Conservation (phyloP, 2,329 filamentous ascomycete genomes). For the Kalmusia sp. region DNA sequence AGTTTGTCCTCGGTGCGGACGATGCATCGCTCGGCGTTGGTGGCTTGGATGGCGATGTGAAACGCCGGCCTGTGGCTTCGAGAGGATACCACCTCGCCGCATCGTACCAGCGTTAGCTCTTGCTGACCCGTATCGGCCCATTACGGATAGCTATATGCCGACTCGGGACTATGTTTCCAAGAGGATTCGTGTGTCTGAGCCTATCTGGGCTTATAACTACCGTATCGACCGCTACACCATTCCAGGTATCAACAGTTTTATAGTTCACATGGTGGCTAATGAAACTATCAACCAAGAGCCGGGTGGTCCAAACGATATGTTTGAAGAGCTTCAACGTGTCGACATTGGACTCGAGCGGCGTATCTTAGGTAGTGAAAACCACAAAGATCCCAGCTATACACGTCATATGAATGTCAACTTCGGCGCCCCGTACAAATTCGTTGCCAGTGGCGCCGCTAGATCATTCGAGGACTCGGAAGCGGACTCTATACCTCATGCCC, state of each 20-base stretch:
- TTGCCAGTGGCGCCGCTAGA: constrained; percentile 56
- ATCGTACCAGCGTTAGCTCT: constrained; percentile 36
- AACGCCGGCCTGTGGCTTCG: constrained; percentile 58
- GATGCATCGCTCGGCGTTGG: constrained; percentile 65
- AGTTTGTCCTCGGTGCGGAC: constrained; percentile 69
- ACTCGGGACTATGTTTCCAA: constrained; percentile 25
- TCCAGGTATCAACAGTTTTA: constrained; percentile 52
- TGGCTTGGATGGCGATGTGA: constrained; percentile 71
- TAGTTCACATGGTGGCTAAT: constrained; percentile 66
- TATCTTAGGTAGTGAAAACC: constrained; percentile 18
- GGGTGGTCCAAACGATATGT: constrained; percentile 68
- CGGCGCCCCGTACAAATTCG: constrained; percentile 72
- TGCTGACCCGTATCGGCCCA: constrained; percentile 45
- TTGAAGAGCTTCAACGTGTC: constrained; percentile 53
- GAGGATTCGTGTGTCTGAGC: background rate
- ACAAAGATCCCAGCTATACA: constrained; percentile 55
- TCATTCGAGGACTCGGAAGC: constrained; percentile 36
- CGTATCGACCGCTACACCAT: constrained; percentile 56
- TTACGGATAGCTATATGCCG: constrained; percentile 40
- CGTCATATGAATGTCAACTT: constrained; percentile 63
- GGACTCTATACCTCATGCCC: constrained; percentile 55
- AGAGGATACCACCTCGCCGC: constrained; percentile 41
- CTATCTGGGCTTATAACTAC: constrained; percentile 46
- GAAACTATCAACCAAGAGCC: constrained; percentile 57
- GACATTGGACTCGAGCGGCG: constrained; percentile 46